phyloP scores from a whole-genome alignment of 1,139 yeast genomes.

The Tardiomyces blankii region DNA sequence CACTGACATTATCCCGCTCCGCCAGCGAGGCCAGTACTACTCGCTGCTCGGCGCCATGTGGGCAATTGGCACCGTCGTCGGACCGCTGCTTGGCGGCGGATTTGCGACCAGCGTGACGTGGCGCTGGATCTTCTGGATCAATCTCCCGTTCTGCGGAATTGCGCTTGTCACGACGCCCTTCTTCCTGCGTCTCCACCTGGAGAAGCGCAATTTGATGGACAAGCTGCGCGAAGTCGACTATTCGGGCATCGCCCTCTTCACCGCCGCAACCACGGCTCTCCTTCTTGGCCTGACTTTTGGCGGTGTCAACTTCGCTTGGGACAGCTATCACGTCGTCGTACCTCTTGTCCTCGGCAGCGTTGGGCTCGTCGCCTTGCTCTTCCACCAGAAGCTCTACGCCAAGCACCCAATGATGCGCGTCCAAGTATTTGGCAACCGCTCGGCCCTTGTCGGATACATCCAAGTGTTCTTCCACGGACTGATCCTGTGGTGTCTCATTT shows the following conservation, averaged over 20 bases:
- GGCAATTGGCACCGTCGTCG: conserved; percentile 47
- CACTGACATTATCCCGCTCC: conserved; percentile 50
- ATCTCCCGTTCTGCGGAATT: conserved; percentile 55
- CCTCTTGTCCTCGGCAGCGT: conserved; percentile 43
- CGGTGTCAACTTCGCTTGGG: conserved; percentile 37
- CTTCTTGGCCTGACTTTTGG: conserved; percentile 43
- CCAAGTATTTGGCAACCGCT: conserved; percentile 29
- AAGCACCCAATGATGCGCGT: conserved; percentile 37
- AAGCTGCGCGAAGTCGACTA: conserved; percentile 39
- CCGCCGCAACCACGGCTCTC: conserved; percentile 29
- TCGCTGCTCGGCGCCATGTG: conserved; percentile 39
- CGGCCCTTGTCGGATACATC: conserved; percentile 27
- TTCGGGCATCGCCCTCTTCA: conserved; percentile 19
- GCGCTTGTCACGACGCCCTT: conserved; percentile 36
- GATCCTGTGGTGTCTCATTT: conserved; percentile 31
- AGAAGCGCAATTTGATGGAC: conserved; percentile 30
- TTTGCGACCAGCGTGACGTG: conserved; percentile 44
- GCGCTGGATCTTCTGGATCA: conserved; percentile 75
- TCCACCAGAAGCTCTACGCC: conserved; percentile 39
- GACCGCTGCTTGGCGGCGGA: conserved; percentile 65
- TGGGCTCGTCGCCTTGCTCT: conserved; percentile 30
- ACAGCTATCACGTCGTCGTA: conserved; percentile 42
- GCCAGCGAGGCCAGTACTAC: conserved; percentile 36
- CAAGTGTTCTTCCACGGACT: conserved; percentile 31
- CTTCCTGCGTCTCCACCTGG: conserved; percentile 47